phyloP scores from a whole-genome alignment of 2,329 filamentous ascomycete genomes.

The Phyllosticta paracitricarpa region DNA sequence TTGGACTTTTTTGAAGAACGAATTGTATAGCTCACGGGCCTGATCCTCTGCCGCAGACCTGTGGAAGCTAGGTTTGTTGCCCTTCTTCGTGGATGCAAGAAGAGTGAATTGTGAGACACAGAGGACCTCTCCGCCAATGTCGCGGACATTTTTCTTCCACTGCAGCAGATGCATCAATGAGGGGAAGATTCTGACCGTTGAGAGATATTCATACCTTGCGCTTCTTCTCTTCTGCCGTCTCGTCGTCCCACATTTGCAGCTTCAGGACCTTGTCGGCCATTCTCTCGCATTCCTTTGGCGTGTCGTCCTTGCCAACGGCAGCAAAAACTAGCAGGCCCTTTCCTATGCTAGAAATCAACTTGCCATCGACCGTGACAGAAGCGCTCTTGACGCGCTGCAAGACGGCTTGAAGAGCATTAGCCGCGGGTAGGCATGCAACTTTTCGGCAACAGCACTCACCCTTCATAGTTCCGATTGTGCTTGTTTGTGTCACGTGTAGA shows the following conservation, averaged over 20 bases:
- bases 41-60: slow-evolving; percentile 70
- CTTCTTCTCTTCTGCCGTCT: slow-evolving; percentile 42
- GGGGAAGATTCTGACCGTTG: background rate
- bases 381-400: slow-evolving; percentile 90
- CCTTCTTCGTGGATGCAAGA: slow-evolving; percentile 86
- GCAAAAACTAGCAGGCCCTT: slow-evolving; percentile 86
- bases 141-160: slow-evolving; percentile 86
- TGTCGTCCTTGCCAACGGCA: slow-evolving; percentile 83
- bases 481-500: slow-evolving; percentile 5
- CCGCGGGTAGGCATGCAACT: background rate
- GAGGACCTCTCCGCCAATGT: slow-evolving; percentile 85
- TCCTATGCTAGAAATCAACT: slow-evolving; percentile 83
- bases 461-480: slow-evolving; percentile 3
- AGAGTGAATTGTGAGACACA: slow-evolving; percentile 98
- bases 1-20: slow-evolving; percentile 70
- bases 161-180: slow-evolving; percentile 28
- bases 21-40: slow-evolving; percentile 71
- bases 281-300: slow-evolving; percentile 73
- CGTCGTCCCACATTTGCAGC: slow-evolving; percentile 85
- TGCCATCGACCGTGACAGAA: slow-evolving; percentile 86
- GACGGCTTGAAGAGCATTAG: slow-evolving; percentile 53
- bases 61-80: slow-evolving; percentile 91
- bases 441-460: slow-evolving; percentile 4
- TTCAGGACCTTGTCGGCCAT: slow-evolving; percentile 82
- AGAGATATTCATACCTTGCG: slow-evolving; percentile 41